Conservation (phyloP, 371 early-diverging fungal genomes). For the Mortierella sp. region DNA sequence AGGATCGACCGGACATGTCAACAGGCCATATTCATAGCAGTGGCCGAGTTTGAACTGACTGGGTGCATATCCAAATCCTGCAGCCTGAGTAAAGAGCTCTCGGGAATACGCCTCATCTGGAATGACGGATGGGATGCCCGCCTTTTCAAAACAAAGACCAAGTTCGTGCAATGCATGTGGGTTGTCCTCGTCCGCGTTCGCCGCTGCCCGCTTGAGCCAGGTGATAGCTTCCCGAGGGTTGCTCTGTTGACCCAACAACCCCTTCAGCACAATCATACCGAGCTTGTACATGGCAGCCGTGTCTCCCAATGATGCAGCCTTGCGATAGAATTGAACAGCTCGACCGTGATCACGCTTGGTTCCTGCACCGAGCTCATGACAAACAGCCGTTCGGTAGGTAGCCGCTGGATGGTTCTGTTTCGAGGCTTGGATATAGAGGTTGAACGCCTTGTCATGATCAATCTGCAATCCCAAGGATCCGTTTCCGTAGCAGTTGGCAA, state of each 20-base stretch:
- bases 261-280: conserved; percentile 87
- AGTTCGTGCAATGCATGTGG: conserved; percentile 96
- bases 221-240: conserved; percentile 91
- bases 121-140: conserved; percentile 79
- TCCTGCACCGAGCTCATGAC: conserved; percentile 95
- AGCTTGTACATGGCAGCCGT: conserved; percentile 96
- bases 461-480: conserved; percentile 77
- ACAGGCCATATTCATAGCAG: conserved; percentile 93
- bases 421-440: conserved; percentile 90
- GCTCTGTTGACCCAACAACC: conserved; percentile 71
- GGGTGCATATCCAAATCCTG: conserved; percentile 92
- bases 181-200: conserved; percentile 87
- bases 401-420: conserved; percentile 93
- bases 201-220: conserved; percentile 94
- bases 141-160: conserved; percentile 87
- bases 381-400: conserved; percentile 94
- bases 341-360: conserved; percentile 86
- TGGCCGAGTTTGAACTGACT: conserved; percentile 93
- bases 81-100: conserved; percentile 91
- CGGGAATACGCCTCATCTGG: conserved; percentile 88
- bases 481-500: conserved; percentile 88
- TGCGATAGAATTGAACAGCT: conserved; percentile 92
- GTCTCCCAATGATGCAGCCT: conserved; percentile 94
- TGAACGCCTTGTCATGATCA: conserved; percentile 92
- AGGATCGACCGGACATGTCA: conserved; percentile 91